phyloP scores from a whole-genome alignment of 1,284 basidiomycete species.

The Pseudozyma tsukubaensis region DNA sequence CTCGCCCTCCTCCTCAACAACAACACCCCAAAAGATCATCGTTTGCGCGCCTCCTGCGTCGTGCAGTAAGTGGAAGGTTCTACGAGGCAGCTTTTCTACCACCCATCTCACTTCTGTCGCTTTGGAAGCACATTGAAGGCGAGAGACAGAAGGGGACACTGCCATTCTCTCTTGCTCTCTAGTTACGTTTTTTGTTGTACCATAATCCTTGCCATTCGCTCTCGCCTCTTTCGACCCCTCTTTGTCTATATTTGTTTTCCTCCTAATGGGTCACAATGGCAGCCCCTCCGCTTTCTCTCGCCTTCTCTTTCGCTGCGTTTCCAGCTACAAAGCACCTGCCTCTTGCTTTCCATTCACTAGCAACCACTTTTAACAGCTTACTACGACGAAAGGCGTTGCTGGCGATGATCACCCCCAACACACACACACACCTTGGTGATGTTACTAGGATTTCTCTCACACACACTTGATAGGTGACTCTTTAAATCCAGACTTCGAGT shows the following conservation, averaged over 20 bases:
- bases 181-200: conserved; percentile 38
- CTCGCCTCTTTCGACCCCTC: conserved; percentile 4
- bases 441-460: conserved; percentile 1
- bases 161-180: not conserved
- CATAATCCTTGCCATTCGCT: conserved; percentile 9
- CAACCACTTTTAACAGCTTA: not conserved
- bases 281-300: conserved; percentile 5
- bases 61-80: not conserved
- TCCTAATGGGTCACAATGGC: conserved; percentile 14
- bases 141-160: not conserved
- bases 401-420: conserved; percentile 9
- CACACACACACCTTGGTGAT: not conserved
- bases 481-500: no score
- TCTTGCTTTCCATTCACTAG: not conserved
- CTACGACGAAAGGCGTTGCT: not conserved
- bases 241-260: conserved; percentile 17
- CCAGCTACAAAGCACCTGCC: not conserved
- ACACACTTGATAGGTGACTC: not conserved
- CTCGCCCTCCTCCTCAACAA: not conserved
- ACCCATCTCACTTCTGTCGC: no score
- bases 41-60: conserved; percentile 1
- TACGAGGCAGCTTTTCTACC: conserved; percentile 1
- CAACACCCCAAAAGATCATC: conserved; percentile 26
- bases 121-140: not conserved
- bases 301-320: not conserved